These are phyloP conservation scores for Harringtonia lauricola DNA, from an alignment of 2,329 filamentous ascomycete species.

Conservation along the genomic window DNA sequence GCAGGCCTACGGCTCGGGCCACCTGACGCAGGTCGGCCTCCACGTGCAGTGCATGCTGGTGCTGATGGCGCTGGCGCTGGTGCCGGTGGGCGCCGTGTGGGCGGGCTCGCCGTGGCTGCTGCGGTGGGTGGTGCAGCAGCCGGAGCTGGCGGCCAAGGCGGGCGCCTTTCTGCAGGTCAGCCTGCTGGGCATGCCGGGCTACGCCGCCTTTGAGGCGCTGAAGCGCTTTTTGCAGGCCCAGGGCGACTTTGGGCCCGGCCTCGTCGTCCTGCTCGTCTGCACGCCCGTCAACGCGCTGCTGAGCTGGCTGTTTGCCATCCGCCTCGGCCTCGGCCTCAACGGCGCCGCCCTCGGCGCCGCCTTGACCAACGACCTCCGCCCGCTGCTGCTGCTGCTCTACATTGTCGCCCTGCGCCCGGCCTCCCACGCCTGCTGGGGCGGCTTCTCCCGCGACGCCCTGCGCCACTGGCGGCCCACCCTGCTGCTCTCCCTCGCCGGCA, in stretches of 20 bases:
- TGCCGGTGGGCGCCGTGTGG: constrained; percentile 59
- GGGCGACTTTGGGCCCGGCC: constrained; percentile 59
- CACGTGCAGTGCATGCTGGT: constrained; percentile 63
- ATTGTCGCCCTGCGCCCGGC: constrained; percentile 52
- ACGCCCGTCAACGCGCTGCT: constrained; percentile 58
- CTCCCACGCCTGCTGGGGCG: constrained; percentile 74
- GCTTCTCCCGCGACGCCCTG: constrained; percentile 46
- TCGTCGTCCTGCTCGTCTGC: constrained; percentile 31
- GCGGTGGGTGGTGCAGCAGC: constrained; percentile 21
- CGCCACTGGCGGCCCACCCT: constrained; percentile 48
- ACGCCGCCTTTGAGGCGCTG: constrained; percentile 60
- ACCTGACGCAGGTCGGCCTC: constrained; percentile 57
- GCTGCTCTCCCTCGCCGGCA: constrained; percentile 56
- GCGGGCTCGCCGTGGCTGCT: constrained; percentile 50
- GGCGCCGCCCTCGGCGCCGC: constrained; percentile 75
- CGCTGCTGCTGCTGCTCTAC: constrained; percentile 67
- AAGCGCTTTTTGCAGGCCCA: constrained; percentile 72
- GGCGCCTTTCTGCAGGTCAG: constrained; percentile 60
- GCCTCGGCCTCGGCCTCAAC: constrained; percentile 56
- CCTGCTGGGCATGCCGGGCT: constrained; percentile 58
- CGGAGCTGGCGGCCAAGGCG: constrained; percentile 54
- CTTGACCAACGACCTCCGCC: constrained; percentile 68
- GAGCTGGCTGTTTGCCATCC: constrained; percentile 69
- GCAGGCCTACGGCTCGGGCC: constrained; percentile 63
- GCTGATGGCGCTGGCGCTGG: constrained; percentile 55